These are phyloP conservation scores for Gryganskiella cystojenkinii DNA, from an alignment of 192 early-diverging fungal genomes.

Conservation along the genomic window DNA sequence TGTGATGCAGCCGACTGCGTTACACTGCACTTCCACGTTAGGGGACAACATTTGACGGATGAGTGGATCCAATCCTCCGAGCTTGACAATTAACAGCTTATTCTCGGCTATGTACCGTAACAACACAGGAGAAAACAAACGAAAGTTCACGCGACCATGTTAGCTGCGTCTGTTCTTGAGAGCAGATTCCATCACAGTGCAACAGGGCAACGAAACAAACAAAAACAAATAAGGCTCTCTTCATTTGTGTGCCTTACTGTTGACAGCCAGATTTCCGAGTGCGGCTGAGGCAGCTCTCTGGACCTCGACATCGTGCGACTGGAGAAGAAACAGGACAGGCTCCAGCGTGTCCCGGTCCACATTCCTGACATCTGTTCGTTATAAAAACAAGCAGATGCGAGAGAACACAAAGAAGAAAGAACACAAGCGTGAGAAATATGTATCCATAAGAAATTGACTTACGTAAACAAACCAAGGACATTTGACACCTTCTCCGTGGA, in stretches of 20 bases:
- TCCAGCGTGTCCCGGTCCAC: slow-evolving; percentile 81
- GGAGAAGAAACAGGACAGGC: slow-evolving; percentile 84
- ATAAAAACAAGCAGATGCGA: not conserved
- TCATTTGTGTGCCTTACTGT: slow-evolving; percentile 59
- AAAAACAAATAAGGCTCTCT: too few relatives aligned
- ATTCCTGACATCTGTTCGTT: slow-evolving; percentile 73
- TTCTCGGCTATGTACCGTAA: slow-evolving; percentile 71
- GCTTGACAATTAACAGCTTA: slow-evolving; percentile 85
- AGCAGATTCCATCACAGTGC: too few relatives aligned
- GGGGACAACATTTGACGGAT: slow-evolving; percentile 87
- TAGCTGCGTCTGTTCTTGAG: too few relatives aligned
- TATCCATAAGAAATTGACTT: not conserved
- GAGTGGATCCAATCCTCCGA: slow-evolving; percentile 85
- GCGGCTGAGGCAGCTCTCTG: slow-evolving; percentile 88
- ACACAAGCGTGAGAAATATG: not conserved
- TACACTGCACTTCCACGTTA: slow-evolving; percentile 92
- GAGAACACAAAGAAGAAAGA: not conserved
- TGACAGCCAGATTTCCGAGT: slow-evolving; percentile 90
- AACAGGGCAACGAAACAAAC: too few relatives aligned
- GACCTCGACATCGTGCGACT: slow-evolving; percentile 85
- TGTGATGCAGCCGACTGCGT: slow-evolving; percentile 94
- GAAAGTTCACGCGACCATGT: too few relatives aligned
- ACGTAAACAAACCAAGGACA: not conserved
- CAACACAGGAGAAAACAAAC: not conserved
- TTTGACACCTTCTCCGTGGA: too few relatives aligned